Base-by-base conservation (phyloP, 2,329 filamentous ascomycete species). In the Fusarium chaquense region DNA sequence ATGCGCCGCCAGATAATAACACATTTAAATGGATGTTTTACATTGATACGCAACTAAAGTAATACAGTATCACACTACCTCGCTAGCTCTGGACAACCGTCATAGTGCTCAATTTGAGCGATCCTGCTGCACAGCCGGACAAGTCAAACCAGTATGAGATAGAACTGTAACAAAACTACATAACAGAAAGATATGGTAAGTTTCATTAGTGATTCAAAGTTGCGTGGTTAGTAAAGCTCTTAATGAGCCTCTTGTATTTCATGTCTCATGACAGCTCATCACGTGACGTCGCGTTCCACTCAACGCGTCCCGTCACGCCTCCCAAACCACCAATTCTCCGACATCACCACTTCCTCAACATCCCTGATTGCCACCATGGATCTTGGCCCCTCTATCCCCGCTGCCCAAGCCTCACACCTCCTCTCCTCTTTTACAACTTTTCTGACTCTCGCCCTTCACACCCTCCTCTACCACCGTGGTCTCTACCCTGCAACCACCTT, bases 401-500 rank as follows among this genome's bases (percentile, higher is more conserved):
- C 78, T 12, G 66, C 76, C 22, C 75, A 82, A 82, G 76, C 78
- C 28, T 57, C 73, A 4, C 46, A 62, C 54, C 87, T 94, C 70
- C 86, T 94, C 69, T 81, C 84, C 60, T 87, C 90, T 53, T 94
- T 97, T 81, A 88, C 87, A 66, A 88, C 90, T 76, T 97, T 97
- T 81, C 87, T 97, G 58, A 92, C 90, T 65, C 89, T 95, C 67
- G 88, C 92, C 73, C 88, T 95, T 69, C 94, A 98, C 84, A 93
- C 93, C 62, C 90, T 98, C 74, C 88, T 97, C 72, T 95, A 90
- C 83, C 89, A 96, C 75, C 92, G 94, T 73, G 80, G 81, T 63
- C 88, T 97, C 75, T 98, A 98, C 79, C 93, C 94, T 0, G 80
- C 82, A 50, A 81, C 87, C 30, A 93, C 93, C 36, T 98, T 97